Conservation (phyloP, 2,329 filamentous ascomycete genomes). For the Fusarium sp. region DNA sequence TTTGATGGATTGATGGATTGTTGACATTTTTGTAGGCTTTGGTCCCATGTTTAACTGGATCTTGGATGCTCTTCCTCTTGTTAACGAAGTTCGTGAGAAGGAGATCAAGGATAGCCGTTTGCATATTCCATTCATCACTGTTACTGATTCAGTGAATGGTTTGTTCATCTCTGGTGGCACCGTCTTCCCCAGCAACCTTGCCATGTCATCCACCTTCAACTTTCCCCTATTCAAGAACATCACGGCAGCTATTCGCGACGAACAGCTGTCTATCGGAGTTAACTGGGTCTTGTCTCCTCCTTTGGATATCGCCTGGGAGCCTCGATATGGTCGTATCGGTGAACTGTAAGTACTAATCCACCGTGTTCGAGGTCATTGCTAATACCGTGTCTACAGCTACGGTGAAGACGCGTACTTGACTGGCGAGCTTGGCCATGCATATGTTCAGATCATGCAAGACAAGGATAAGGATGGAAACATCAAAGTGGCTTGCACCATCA, state of each 20-base stretch:
- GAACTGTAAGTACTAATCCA: constrained; percentile 26
- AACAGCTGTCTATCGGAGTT: constrained; percentile 45
- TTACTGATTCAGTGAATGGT: constrained; percentile 43
- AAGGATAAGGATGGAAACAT: constrained; percentile 45
- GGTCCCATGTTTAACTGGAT: constrained; percentile 45
- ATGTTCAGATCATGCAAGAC: constrained; percentile 49
- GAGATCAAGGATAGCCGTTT: constrained; percentile 29
- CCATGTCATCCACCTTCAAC: constrained; percentile 46
- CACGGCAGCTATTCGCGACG: constrained; percentile 43
- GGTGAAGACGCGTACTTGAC: constrained; percentile 47
- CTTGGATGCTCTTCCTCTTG: constrained; percentile 40
- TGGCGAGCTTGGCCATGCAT: constrained; percentile 45
- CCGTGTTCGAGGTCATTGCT: neutral
- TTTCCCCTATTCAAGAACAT: constrained; percentile 43
- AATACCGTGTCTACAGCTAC: constrained; percentile 40
- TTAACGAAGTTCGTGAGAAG: constrained; percentile 37
- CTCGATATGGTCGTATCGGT: constrained; percentile 39
- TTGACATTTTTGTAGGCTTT: constrained; percentile 32
- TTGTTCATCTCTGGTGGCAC: constrained; percentile 45
- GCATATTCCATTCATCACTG: constrained; percentile 33
- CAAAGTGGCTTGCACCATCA: constrained; percentile 49
- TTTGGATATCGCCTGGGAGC: constrained; percentile 47
- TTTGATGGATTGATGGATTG: neutral
- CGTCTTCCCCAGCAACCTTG: constrained; percentile 45
- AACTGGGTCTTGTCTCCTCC: constrained; percentile 48